phyloP scores from a whole-genome alignment of 257 asterid species.

The Linaria vulgaris region DNA sequence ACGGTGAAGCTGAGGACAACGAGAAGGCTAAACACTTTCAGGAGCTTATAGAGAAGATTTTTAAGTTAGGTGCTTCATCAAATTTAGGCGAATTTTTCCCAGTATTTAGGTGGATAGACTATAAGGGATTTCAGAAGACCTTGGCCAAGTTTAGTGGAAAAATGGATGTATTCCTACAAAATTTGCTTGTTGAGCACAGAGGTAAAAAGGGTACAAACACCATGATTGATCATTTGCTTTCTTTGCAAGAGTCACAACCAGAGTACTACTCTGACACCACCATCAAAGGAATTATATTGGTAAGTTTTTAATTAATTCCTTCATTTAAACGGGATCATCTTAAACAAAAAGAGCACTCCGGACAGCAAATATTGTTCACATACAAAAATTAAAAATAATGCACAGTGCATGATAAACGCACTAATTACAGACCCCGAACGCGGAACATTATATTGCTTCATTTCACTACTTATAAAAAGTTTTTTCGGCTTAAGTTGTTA shows the following conservation, averaged over 20 bases:
- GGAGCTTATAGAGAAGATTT: constrained; percentile 30
- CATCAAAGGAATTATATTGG: constrained; percentile 55
- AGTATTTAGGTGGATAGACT: constrained; percentile 46
- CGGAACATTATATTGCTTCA: too few relatives aligned
- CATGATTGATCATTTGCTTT: constrained; percentile 59
- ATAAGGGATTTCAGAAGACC: constrained; percentile 35
- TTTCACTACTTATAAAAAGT: too few relatives aligned
- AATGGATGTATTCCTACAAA: constrained; percentile 49
- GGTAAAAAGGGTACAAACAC: constrained; percentile 23
- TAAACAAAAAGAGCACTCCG: too few relatives aligned
- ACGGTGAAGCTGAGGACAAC: constrained; percentile 38
- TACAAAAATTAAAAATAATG: too few relatives aligned
- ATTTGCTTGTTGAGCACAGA: constrained; percentile 47
- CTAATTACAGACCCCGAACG: too few relatives aligned
- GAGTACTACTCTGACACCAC: constrained; percentile 49
- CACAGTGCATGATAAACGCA: too few relatives aligned
- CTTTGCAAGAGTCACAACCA: constrained; percentile 53
- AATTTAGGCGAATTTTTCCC: constrained; percentile 44
- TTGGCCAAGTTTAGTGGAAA: constrained; percentile 23
- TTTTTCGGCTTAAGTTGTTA: too few relatives aligned
- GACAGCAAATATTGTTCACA: too few relatives aligned
- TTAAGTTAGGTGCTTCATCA: constrained; percentile 28
- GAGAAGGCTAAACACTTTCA: constrained; percentile 44
- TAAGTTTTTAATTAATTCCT: neutral
- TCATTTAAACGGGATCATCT: too few relatives aligned